Evolutionary conservation across 805 yeast genomes (phyloP).

Genomic region (Wickerhamiella australiensis): DNA sequence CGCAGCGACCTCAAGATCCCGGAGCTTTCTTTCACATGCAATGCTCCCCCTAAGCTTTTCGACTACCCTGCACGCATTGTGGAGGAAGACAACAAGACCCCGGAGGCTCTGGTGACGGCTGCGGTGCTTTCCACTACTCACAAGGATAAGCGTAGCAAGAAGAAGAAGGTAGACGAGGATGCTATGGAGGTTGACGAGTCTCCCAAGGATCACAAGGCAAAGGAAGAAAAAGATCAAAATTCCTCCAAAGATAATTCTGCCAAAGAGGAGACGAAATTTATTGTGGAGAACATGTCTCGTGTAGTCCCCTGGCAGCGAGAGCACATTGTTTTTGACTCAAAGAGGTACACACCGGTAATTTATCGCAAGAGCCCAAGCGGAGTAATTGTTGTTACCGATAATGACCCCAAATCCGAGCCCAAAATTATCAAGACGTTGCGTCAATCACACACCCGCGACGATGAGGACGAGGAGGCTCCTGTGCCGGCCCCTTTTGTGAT

Average conservation of each 20-base stretch:
- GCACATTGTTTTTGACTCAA: constrained; percentile 65
- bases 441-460: constrained; percentile 76
- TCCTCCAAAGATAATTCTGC: constrained; percentile 25
- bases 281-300: constrained; percentile 67
- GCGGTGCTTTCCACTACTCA: constrained; percentile 79
- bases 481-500: constrained; percentile 34
- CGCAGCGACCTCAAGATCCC: constrained; percentile 79
- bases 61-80: constrained; percentile 83
- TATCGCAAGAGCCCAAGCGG: constrained; percentile 38
- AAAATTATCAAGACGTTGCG: constrained; percentile 73
- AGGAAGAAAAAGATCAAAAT: constrained; percentile 32
- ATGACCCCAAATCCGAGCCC: constrained; percentile 32
- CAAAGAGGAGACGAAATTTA: constrained; percentile 43
- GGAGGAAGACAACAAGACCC: constrained; percentile 64
- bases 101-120: constrained; percentile 84
- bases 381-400: constrained; percentile 27
- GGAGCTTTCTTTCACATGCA: constrained; percentile 66
- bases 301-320: constrained; percentile 82
- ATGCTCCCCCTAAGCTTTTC: constrained; percentile 65
- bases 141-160: constrained; percentile 77
- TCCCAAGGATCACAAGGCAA: constrained; percentile 52
- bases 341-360: constrained; percentile 59
- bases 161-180: constrained; percentile 38
- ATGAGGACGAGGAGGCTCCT: constrained; percentile 44
- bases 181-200: constrained; percentile 49